These are phyloP conservation scores for Kandelia obovata DNA, from an alignment of 345 rosid species.

Conservation along the genomic window DNA sequence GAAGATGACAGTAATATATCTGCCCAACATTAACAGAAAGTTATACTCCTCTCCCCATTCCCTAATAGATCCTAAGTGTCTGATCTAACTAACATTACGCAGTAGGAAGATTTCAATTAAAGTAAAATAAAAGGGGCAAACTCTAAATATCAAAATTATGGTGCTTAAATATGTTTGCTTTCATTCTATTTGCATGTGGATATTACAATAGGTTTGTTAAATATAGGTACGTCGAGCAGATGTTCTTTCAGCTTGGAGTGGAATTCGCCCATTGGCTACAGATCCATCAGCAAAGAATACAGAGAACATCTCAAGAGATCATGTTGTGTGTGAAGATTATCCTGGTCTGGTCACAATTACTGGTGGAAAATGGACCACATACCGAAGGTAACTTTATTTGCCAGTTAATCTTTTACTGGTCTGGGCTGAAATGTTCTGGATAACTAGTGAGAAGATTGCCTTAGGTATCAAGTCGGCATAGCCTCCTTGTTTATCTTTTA, in stretches of 20 bases:
- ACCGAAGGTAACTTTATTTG: constrained; percentile 60
- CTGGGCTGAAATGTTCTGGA: constrained; percentile 2
- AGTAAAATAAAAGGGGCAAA: not conserved
- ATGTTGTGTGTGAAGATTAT: constrained; percentile 77
- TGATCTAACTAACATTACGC: no score
- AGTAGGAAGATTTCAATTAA: no score
- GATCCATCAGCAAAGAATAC: constrained; percentile 92
- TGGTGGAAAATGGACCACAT: constrained; percentile 99
- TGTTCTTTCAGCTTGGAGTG: constrained; percentile 99
- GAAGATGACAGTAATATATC: no score
- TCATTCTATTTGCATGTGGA: constrained; percentile 17
- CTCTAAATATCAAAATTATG: not conserved
- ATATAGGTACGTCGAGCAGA: constrained; percentile 79
- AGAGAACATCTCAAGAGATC: constrained; percentile 96
- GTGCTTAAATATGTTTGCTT: not conserved
- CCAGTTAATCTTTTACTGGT: no score
- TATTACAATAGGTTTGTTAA: constrained; percentile 15
- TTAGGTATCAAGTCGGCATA: not conserved
- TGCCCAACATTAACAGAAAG: no score
- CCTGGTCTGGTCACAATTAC: constrained; percentile 97
- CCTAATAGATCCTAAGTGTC: no score
- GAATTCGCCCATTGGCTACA: constrained; percentile 87
- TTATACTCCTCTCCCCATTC: no score
- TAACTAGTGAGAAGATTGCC: not conserved
- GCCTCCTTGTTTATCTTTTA: not conserved